A percentile compares a stretch with the other conserved stretches of the same genome.
Evolutionary conservation across 345 rosid genomes (phyloP).

Genomic region (Diplotaxis tenuifolia): DNA sequence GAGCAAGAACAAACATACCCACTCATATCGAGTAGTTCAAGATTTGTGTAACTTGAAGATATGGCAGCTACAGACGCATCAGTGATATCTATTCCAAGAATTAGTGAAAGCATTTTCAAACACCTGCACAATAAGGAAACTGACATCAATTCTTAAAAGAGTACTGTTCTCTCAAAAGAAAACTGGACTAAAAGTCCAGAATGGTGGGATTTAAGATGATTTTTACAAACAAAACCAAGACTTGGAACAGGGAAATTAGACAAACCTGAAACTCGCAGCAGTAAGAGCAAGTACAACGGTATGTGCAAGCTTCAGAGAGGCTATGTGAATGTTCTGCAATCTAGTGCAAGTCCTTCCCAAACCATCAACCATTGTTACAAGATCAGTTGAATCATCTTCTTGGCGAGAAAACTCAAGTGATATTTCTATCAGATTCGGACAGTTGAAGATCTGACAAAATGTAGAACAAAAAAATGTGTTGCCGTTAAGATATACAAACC

Average conservation of each 20-base stretch:
- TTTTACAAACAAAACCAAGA: conserved; percentile 8
- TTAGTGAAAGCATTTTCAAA: conserved; percentile 88
- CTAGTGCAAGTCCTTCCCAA: conserved; percentile 73
- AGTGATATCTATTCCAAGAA: conserved; percentile 82
- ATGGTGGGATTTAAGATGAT: neutral
- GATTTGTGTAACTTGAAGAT: conserved; percentile 64
- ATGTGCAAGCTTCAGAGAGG: conserved; percentile 80
- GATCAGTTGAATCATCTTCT: conserved; percentile 76
- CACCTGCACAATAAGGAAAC: conserved; percentile 46
- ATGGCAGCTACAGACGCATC: conserved; percentile 97
- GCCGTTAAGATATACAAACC: neutral
- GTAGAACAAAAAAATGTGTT: neutral
- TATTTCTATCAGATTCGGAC: conserved; percentile 77
- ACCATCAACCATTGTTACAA: conserved; percentile 59
- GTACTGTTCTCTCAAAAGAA: neutral
- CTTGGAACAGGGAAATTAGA: neutral
- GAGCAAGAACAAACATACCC: conserved; percentile 61
- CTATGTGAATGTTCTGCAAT: conserved; percentile 82
- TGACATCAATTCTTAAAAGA: conserved; percentile 11
- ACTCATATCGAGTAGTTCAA: conserved; percentile 93
- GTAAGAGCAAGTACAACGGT: conserved; percentile 80
- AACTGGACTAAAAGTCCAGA: neutral
- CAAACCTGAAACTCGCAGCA: conserved; percentile 79
- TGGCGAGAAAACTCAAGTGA: conserved; percentile 83
- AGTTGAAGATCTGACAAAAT: conserved; percentile 57